Evolutionary conservation across 352 stramenopile species (phyloP), one percentile per base, ranked within the genome.

Genomic region (Phytophthora sp.): DNA sequence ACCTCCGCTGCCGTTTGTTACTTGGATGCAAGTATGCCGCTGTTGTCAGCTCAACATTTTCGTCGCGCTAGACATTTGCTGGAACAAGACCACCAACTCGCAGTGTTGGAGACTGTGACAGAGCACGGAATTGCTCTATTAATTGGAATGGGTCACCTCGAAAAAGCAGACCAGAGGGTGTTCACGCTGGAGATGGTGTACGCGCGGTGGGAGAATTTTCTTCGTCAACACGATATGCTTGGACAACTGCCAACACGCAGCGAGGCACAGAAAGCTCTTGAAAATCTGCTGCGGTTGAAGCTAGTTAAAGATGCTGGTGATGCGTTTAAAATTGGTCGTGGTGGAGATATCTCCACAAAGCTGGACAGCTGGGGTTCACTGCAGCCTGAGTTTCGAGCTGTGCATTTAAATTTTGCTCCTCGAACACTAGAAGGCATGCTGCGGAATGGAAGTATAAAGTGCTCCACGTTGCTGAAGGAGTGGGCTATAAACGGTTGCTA

Each of bases 171-270:
- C 17, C 77, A 89, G 51, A 62, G 64, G 4, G 78, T 87, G 20
- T 92, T 87, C 49, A 94, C 87, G 43, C 73, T 95, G 27, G 87
- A 94, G 57, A 95, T 94, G 87, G 80, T 95, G 15, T 95, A 92
- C 50, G 62, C 73, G 43, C 77, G 82, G 24, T 95, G 87, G 84
- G 72, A 90, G 42, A 72, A 77, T n/a, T 95, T 95, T 43, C 82
- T 84, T 46, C 84, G 83, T 17, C 83, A 91, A 60, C 82, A 92
- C 57, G 82, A 92, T 34, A 68, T 92, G 49, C 71, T 91, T 8
- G 37, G 61, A 6, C 68, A 89, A 51, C 55, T 91, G 35, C 84
- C 84, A 24, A 89, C 80, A 17, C 79, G 84, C 28, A 77, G 75
- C n/a, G 84, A 95, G 24, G 79, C 81, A 2, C 83, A 91, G 35